Conservation (phyloP, 805 yeast species). For the Sugiyamaella chiloensis region DNA sequence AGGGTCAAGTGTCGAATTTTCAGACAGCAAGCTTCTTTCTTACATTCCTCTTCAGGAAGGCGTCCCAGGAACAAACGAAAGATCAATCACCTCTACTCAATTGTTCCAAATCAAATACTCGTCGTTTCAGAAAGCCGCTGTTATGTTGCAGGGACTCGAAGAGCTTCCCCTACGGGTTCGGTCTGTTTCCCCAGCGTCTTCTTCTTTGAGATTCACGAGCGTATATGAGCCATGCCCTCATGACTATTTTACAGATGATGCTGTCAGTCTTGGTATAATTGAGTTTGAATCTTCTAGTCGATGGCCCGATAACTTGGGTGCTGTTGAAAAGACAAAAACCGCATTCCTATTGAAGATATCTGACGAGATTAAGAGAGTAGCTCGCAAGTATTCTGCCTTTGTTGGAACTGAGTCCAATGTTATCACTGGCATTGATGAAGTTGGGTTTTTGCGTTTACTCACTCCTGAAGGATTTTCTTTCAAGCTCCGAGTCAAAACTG, state of each 20-base stretch:
- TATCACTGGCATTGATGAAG: conserved; percentile 25
- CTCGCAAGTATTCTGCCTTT: conserved; percentile 51
- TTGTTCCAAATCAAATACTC: conserved; percentile 30
- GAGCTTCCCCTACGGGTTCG: conserved; percentile 70
- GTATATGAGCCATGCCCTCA: conserved; percentile 78
- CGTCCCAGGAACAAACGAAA: conserved; percentile 56
- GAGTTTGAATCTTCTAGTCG: conserved; percentile 87
- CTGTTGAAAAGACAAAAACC: conserved; percentile 84
- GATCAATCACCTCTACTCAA: conserved; percentile 30
- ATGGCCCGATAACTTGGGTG: conserved; percentile 92
- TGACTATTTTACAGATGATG: conserved; percentile 39
- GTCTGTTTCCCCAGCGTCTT: conserved; percentile 68
- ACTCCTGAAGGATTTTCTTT: conserved; percentile 92
- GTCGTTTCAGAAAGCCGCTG: conserved; percentile 52
- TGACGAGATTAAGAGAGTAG: conserved; percentile 42
- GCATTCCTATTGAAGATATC: conserved; percentile 79
- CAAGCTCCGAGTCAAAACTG: conserved; percentile 70
- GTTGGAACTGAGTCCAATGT: conserved; percentile 58
- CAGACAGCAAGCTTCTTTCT: conserved; percentile 10
- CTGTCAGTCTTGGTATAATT: conserved; percentile 69
- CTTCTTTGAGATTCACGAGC: conserved; percentile 75
- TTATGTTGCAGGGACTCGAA: conserved; percentile 44
- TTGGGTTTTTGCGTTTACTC: conserved; percentile 43
- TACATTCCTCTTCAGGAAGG: conserved; percentile 40
- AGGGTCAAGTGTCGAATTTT: conserved; percentile 12